Evolutionary conservation across 2,329 filamentous ascomycete genomes (phyloP).

Genomic region (Aspergillus uvarum): DNA sequence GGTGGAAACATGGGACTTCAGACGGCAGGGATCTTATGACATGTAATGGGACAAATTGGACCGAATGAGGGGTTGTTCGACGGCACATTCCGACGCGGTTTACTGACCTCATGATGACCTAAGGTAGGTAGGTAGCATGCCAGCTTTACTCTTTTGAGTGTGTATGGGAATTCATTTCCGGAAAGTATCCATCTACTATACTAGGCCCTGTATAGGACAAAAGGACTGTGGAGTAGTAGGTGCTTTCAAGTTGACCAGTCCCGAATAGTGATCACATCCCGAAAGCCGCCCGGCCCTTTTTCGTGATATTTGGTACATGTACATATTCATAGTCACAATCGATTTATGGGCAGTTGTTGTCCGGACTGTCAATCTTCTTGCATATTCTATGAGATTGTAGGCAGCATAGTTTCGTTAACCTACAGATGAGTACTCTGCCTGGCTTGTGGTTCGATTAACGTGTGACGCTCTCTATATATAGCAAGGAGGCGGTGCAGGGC

Average conservation of each 20-base stretch:
- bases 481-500: constrained; percentile 17
- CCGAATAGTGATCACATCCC: not conserved
- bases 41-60: not conserved
- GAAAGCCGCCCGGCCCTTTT: not conserved
- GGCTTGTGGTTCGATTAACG: constrained; percentile 1
- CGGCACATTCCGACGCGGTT: not conserved
- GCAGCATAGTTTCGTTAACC: constrained; percentile 14
- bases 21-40: not conserved
- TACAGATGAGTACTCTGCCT: constrained; percentile 5
- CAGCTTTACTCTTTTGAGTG: not conserved
- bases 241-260: not conserved
- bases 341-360: not conserved
- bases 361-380: not conserved
- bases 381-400: not conserved
- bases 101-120: constrained; percentile 17
- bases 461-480: constrained; percentile 13
- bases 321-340: not conserved
- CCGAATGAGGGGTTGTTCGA: not conserved
- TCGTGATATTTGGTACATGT: not conserved
- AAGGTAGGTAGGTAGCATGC: not conserved
- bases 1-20: not conserved
- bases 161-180: not conserved
- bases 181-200: not conserved
- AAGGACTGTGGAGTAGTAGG: not conserved
- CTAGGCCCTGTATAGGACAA: not conserved